Evolutionary conservation across 148 eudicot genomes (phyloP), one percentile per base, ranked within the genome.

Genomic region (Rhododendron mucronatum): DNA sequence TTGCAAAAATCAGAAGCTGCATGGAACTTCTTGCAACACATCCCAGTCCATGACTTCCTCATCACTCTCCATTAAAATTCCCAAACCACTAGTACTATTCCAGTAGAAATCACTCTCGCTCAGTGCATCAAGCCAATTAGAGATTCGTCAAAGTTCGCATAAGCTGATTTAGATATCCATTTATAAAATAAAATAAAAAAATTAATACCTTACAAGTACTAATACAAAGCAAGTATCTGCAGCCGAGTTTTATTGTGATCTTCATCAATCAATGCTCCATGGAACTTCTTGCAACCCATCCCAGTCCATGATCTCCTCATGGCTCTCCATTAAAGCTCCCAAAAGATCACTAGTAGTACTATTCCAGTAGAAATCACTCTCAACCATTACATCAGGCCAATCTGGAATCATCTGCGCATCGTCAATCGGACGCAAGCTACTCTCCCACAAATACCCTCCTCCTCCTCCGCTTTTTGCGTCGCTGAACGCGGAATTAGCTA

Each of bases 341-440:
- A 11, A 69, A 28, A 10, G 7, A 71, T 33, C 76, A 71, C 61
- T 1, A 26, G 6, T 21, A 23, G 6, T 21, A 23, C 39, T 80
- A 7, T 5, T 80, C 82, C 59, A 80, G 59, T 80, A 48, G 37
- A 47, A 80, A 80, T 80, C 82, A 80, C 82, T 80, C 59, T 26
- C 82, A 12, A 47, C 85, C 85, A 67, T 39, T 23, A 65, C 23
- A 15, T 63, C 85, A 14, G 78, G 76, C 85, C 85, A 65, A 61
- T 37, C 50, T 3, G 84, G 77, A 4, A 28, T 69, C 75, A 82
- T 37, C 21, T 65, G 53, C 14, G 76, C 11, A 37, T 83, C 74
- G 5, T 33, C 74, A 21, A 33, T 11, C 13, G 21, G 5, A 9
- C 4, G 10, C 47, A 5, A 13, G 2, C 55, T 15, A 65, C 59